phyloP scores from a whole-genome alignment of 1,284 basidiomycete species.

The Moniliophthora roreri region DNA sequence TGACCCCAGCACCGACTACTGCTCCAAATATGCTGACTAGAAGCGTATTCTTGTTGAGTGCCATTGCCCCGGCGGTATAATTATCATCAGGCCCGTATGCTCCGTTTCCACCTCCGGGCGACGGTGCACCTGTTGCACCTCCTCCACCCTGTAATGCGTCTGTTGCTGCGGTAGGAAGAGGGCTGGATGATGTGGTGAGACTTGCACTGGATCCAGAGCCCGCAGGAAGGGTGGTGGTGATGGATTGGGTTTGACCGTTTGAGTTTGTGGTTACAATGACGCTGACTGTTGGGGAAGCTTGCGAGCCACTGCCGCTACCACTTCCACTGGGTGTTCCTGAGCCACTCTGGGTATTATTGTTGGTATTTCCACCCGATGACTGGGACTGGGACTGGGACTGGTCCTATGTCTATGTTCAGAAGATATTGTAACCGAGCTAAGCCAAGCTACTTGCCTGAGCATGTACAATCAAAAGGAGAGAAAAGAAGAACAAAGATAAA shows the following conservation, averaged over 20 bases:
- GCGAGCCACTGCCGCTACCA: neutral
- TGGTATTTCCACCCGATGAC: neutral
- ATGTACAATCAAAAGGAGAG: neutral
- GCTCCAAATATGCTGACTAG: slow-evolving; percentile 8
- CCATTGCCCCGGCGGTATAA: slow-evolving; percentile 10
- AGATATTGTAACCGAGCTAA: neutral
- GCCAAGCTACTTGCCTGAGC: slow-evolving; percentile 5
- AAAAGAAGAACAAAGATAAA: slow-evolving; percentile 2
- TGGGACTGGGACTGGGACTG: no score
- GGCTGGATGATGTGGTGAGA: slow-evolving; percentile 8
- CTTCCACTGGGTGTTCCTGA: neutral
- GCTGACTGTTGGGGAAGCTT: slow-evolving; percentile 5
- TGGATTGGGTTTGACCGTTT: slow-evolving; percentile 7
- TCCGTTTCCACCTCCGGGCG: slow-evolving; percentile 6
- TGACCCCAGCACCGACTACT: slow-evolving; percentile 7
- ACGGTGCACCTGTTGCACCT: slow-evolving; percentile 2
- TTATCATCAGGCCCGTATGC: slow-evolving; percentile 12
- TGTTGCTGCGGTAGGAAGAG: slow-evolving; percentile 6
- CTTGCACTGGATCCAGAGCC: slow-evolving; percentile 6
- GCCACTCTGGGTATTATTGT: no score
- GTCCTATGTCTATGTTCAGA: no score
- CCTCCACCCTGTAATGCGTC: slow-evolving; percentile 10
- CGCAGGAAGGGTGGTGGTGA: neutral
- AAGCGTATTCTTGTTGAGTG: slow-evolving; percentile 4
- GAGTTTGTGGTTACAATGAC: slow-evolving; percentile 4